These are phyloP conservation scores for Corymbia calophylla DNA, from an alignment of 441 rosid species.

Conservation along the genomic window DNA sequence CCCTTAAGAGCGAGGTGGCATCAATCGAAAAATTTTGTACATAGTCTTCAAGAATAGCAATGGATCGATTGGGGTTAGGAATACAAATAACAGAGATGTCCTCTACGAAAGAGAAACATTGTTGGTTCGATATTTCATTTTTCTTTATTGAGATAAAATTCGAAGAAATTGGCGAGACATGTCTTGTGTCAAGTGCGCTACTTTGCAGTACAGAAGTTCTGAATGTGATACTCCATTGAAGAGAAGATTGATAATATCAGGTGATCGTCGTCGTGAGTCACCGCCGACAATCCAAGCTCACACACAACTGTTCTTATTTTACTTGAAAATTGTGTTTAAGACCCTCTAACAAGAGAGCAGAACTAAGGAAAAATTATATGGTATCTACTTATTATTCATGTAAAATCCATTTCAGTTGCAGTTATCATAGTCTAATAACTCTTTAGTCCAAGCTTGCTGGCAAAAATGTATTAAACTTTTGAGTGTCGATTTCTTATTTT, in stretches of 20 bases:
- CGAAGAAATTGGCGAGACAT: neutral
- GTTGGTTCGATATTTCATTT: neutral
- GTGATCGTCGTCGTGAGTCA: neutral
- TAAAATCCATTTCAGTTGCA: neutral
- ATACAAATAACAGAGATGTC: neutral
- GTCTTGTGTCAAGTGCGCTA: neutral
- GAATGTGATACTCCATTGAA: neutral
- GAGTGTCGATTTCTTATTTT: neutral
- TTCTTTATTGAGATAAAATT: neutral
- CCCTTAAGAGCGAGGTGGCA: slow-evolving; percentile 12
- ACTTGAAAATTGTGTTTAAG: neutral
- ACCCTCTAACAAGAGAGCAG: neutral
- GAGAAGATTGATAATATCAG: neutral
- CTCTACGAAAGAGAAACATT: neutral
- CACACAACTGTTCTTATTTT: neutral
- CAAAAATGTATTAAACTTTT: neutral
- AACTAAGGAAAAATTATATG: neutral
- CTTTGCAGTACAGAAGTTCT: neutral
- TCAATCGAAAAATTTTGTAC: neutral
- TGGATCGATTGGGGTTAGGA: neutral
- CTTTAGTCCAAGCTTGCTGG: neutral
- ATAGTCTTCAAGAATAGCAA: neutral
- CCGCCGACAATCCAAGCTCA: neutral
- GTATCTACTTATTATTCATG: neutral
- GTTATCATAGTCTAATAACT: neutral